Evolutionary conservation across 176 grass and related monocot species (phyloP).

Genomic region (Triticum turgidum): DNA sequence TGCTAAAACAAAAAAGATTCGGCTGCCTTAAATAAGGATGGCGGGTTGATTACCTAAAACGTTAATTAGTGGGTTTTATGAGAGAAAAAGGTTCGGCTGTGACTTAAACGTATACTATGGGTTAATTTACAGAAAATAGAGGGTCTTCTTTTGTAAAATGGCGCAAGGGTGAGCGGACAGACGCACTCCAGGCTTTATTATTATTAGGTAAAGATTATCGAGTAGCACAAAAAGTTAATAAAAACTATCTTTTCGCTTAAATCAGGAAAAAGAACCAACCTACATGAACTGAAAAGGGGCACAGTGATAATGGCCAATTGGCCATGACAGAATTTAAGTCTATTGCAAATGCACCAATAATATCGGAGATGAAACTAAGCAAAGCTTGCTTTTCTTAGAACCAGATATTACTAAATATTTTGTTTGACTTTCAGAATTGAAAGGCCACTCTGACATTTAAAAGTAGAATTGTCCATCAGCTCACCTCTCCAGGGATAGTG

Average conservation of each 20-base stretch:
- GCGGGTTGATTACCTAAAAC: no score
- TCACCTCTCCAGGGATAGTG: conserved; percentile 22
- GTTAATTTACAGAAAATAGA: no score
- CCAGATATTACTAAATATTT: background rate
- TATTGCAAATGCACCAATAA: background rate
- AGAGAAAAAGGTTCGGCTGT: no score
- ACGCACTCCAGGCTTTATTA: no score
- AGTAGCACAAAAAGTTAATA: background rate
- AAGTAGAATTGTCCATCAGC: conserved; percentile 24
- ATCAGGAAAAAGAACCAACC: background rate
- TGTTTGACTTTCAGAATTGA: conserved; percentile 26
- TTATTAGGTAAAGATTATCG: background rate
- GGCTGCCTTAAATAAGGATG: no score
- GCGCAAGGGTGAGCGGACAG: no score
- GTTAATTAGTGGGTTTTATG: no score
- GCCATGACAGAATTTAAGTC: background rate
- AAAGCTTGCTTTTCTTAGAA: conserved; percentile 22
- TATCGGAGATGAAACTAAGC: background rate
- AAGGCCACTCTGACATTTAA: conserved; percentile 28
- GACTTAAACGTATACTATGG: no score
- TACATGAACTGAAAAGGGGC: background rate
- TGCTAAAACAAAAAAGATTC: no score
- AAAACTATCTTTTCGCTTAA: background rate
- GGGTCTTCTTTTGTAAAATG: no score
- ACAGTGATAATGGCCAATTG: background rate